Conservation (phyloP, 2,329 filamentous ascomycete genomes). For the Neonectria neomacrospora region DNA sequence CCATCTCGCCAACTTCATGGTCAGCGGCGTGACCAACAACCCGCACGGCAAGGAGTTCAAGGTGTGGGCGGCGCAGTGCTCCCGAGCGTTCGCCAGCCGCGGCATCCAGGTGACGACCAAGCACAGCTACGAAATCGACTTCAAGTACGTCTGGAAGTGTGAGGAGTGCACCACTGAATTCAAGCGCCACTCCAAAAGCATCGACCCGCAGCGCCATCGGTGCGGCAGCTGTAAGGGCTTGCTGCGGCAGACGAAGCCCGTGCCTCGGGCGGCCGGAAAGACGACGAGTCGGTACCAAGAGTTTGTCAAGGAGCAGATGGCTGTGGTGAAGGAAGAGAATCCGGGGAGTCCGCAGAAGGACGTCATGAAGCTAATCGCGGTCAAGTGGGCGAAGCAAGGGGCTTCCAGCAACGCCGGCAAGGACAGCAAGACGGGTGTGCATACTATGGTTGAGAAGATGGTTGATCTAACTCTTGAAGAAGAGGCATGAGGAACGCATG, state of each 20-base stretch:
- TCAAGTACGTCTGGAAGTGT: conserved; percentile 92
- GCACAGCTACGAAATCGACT: conserved; percentile 89
- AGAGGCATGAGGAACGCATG: conserved; percentile 19
- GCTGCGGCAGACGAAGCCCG: conserved; percentile 83
- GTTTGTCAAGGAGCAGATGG: conserved; percentile 76
- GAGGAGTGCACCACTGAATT: conserved; percentile 75
- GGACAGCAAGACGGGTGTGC: conserved; percentile 31
- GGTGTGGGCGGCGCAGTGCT: conserved; percentile 71
- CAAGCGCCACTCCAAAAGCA: conserved; percentile 86
- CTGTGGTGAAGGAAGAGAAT: conserved; percentile 65
- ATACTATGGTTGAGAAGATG: conserved; percentile 39
- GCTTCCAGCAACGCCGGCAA: conserved; percentile 48
- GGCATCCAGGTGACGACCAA: conserved; percentile 87
- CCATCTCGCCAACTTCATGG: conserved; percentile 91
- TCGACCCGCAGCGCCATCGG: conserved; percentile 75
- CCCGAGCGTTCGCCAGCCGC: conserved; percentile 65
- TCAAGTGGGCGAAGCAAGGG: conserved; percentile 66
- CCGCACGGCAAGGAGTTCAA: conserved; percentile 91
- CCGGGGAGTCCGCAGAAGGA: conserved; percentile 70
- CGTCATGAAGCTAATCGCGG: conserved; percentile 75
- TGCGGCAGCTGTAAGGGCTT: conserved; percentile 81
- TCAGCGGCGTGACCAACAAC: conserved; percentile 77
- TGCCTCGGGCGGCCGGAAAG: conserved; percentile 57
- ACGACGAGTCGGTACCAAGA: conserved; percentile 58
- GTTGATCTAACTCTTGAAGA: conserved; percentile 43